Evolutionary conservation across 2,329 filamentous ascomycete genomes (phyloP).

Genomic region (Diaporthe vaccinii): DNA sequence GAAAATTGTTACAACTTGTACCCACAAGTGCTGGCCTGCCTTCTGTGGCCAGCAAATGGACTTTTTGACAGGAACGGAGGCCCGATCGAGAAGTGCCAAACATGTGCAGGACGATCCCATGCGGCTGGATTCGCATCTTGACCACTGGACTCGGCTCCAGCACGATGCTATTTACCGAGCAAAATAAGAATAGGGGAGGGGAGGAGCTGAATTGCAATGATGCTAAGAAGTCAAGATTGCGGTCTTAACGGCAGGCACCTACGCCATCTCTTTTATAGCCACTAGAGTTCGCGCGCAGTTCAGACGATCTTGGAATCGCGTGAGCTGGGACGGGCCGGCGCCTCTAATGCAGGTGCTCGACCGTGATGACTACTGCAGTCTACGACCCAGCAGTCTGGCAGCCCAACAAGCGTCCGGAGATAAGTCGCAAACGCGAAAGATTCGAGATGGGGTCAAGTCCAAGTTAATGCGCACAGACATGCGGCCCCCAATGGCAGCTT

Average conservation of each 20-base stretch:
- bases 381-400: neutral
- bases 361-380: neutral
- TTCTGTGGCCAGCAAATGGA: neutral
- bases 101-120: neutral
- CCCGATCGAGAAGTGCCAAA: neutral
- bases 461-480: neutral
- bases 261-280: neutral
- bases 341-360: slow-evolving; percentile 20
- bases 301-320: neutral
- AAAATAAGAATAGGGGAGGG: neutral
- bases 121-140: neutral
- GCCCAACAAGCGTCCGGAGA: neutral
- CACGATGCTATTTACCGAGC: neutral
- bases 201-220: neutral
- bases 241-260: neutral
- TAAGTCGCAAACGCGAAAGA: neutral
- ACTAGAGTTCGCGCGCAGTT: neutral
- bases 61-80: neutral
- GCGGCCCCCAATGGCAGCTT: slow-evolving; percentile 5
- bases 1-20: neutral
- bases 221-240: no score
- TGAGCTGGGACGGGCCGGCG: slow-evolving; percentile 18
- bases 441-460: neutral
- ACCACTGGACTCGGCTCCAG: neutral
- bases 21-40: neutral